Conservation (phyloP, 2,329 filamentous ascomycete species). For the Sporothrix curviconia region DNA sequence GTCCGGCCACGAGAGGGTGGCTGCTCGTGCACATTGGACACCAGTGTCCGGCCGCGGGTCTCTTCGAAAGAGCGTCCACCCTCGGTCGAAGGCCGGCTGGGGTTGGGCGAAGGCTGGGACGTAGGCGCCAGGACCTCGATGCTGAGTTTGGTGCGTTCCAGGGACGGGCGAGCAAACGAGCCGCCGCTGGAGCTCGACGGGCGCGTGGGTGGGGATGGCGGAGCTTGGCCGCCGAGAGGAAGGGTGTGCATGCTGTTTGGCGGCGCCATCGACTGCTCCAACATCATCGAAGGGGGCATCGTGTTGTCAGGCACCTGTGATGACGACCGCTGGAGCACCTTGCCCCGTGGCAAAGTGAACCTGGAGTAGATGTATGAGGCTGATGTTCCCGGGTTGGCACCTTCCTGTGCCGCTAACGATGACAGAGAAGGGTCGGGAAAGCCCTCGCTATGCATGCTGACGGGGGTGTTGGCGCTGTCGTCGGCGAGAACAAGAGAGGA, state of each 20-base stretch:
- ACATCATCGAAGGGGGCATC: conserved; percentile 50
- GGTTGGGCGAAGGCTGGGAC: conserved; percentile 38
- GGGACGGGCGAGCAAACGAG: conserved; percentile 38
- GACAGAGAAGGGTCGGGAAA: conserved; percentile 46
- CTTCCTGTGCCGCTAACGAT: conserved; percentile 29
- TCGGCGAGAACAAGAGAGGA: conserved; percentile 57
- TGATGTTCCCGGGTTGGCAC: conserved; percentile 38
- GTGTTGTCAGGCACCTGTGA: conserved; percentile 52
- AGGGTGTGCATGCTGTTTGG: conserved; percentile 39
- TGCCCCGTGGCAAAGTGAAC: conserved; percentile 75
- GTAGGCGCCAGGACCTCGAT: conserved; percentile 38
- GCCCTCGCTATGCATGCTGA: conserved; percentile 65
- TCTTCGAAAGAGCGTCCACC: conserved; percentile 43
- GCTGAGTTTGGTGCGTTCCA: conserved; percentile 45
- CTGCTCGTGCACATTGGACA: conserved; percentile 34
- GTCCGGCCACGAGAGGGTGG: conserved; percentile 34
- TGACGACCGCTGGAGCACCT: conserved; percentile 60
- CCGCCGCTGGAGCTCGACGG: conserved; percentile 50
- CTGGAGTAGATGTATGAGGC: conserved; percentile 83
- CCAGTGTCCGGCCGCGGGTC: conserved; percentile 39
- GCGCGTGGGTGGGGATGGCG: conserved; percentile 55
- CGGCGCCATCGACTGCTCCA: conserved; percentile 49
- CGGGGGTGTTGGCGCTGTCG: conserved; percentile 60
- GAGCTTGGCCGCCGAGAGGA: conserved; percentile 40
- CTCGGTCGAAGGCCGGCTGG: conserved; percentile 40